Conservation (phyloP, 192 early-diverging fungal species). For the Umbelopsis vinacea region DNA sequence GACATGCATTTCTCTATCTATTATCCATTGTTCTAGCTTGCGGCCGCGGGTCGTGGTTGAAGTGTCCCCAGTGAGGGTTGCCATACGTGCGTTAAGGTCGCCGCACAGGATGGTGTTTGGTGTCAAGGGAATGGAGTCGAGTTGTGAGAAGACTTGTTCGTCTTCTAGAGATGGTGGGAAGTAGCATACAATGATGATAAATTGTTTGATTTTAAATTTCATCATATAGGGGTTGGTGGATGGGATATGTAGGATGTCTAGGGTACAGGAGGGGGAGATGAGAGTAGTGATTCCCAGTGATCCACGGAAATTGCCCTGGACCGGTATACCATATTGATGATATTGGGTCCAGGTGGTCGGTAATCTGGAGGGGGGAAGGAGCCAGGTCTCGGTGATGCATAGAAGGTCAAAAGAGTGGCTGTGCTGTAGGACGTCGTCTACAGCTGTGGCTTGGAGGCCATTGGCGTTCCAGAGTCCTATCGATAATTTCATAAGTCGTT, state of each 20-base stretch:
- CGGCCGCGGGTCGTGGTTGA: background rate
- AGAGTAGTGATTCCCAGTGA: conserved; percentile 23
- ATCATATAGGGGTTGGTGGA: too few relatives aligned
- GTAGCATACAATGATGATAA: conserved; percentile 6
- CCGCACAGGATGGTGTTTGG: conserved; percentile 30
- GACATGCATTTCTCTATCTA: background rate
- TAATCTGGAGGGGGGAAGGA: conserved; percentile 23
- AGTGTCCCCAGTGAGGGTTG: conserved; percentile 1
- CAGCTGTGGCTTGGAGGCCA: too few relatives aligned
- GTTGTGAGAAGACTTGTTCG: background rate
- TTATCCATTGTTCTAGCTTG: background rate
- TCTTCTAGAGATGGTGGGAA: conserved; percentile 20
- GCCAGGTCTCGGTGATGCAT: conserved; percentile 37
- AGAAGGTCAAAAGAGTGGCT: conserved; percentile 19
- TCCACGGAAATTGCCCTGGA: background rate
- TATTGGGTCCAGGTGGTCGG: conserved; percentile 22
- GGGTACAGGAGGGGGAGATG: conserved; percentile 13
- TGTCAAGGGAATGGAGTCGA: conserved; percentile 17
- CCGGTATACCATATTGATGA: conserved; percentile 17
- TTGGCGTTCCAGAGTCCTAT: too few relatives aligned
- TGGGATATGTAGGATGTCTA: background rate
- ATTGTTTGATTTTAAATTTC: background rate
- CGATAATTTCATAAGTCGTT: too few relatives aligned
- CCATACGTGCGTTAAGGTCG: conserved; percentile 27
- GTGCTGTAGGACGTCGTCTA: conserved; percentile 29